Conservation (phyloP, 1,284 basidiomycete species). For the Leccinum solheimii region DNA sequence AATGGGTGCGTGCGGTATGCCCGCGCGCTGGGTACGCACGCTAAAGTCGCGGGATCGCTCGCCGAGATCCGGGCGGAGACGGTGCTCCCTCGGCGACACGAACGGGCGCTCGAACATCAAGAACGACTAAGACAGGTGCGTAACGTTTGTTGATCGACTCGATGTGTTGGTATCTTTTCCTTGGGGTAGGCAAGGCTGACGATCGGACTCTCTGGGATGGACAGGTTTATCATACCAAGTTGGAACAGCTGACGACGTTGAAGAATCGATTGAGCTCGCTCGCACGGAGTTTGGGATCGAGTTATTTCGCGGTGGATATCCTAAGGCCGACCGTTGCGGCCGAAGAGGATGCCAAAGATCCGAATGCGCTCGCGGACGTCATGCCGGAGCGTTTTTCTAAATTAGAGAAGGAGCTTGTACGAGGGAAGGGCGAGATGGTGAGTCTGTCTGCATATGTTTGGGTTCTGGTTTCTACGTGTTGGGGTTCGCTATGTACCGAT, state of each 20-base stretch:
- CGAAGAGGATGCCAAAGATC: slow-evolving; percentile 44
- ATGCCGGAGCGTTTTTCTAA: slow-evolving; percentile 74
- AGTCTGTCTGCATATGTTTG: slow-evolving; percentile 30
- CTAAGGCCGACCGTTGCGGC: slow-evolving; percentile 46
- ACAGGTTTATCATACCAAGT: slow-evolving; percentile 75
- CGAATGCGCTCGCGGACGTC: slow-evolving; percentile 59
- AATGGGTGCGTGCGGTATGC: slow-evolving; percentile 61
- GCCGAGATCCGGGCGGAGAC: slow-evolving; percentile 60
- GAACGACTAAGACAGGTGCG: slow-evolving; percentile 75
- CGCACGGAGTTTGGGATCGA: slow-evolving; percentile 53
- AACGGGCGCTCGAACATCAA: slow-evolving; percentile 63
- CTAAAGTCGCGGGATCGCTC: slow-evolving; percentile 57
- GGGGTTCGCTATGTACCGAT: background rate
- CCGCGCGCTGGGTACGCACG: slow-evolving; percentile 66
- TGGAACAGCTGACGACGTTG: slow-evolving; percentile 70
- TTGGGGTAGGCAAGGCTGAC: background rate
- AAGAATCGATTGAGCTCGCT: slow-evolving; percentile 61
- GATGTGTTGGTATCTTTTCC: background rate
- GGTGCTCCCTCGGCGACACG: slow-evolving; percentile 66
- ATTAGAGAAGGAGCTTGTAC: slow-evolving; percentile 77
- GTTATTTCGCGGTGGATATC: slow-evolving; percentile 61
- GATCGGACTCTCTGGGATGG: background rate
- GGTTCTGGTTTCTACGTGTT: background rate
- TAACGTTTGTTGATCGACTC: slow-evolving; percentile 4
- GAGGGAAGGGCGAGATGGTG: slow-evolving; percentile 79